These are phyloP conservation scores for Aspergillus cejpii DNA, from an alignment of 2,329 filamentous ascomycete genomes.

Conservation along the genomic window DNA sequence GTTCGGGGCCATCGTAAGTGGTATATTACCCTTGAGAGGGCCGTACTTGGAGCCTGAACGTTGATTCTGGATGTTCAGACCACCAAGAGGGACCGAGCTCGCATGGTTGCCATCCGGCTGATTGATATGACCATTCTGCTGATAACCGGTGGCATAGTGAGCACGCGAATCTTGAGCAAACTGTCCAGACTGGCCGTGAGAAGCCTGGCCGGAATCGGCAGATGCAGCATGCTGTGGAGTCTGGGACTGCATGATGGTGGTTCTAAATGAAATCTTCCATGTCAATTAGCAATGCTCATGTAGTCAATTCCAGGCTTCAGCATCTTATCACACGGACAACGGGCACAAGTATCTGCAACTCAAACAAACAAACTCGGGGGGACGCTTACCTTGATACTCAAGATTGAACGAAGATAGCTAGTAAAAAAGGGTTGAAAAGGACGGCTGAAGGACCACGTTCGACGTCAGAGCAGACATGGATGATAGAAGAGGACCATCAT, in stretches of 20 bases:
- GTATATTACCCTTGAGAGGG: slow-evolving; percentile 22
- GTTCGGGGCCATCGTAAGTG: slow-evolving; percentile 21
- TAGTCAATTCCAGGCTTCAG: neutral
- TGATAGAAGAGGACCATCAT: no score
- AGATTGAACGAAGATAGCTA: neutral
- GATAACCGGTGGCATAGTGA: slow-evolving; percentile 20
- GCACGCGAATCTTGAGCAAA: slow-evolving; percentile 25
- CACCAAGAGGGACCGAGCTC: slow-evolving; percentile 22
- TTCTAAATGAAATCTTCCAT: slow-evolving; percentile 7
- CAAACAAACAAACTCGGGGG: neutral
- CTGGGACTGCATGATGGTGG: slow-evolving; percentile 22
- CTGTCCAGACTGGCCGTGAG: slow-evolving; percentile 19
- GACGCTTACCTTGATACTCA: neutral
- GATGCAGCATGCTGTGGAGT: slow-evolving; percentile 20
- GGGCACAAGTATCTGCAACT: no score
- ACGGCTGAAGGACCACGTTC: neutral
- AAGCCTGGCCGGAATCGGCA: slow-evolving; percentile 20
- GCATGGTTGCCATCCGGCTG: slow-evolving; percentile 17
- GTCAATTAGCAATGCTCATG: neutral
- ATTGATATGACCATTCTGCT: slow-evolving; percentile 12
- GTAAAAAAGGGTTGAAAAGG: neutral
- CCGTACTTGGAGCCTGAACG: slow-evolving; percentile 24
- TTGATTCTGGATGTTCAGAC: slow-evolving; percentile 26
- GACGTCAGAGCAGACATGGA: neutral
- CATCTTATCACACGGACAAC: neutral